phyloP scores from a whole-genome alignment of 2,329 filamentous ascomycete genomes.

The Xylaria sp. region DNA sequence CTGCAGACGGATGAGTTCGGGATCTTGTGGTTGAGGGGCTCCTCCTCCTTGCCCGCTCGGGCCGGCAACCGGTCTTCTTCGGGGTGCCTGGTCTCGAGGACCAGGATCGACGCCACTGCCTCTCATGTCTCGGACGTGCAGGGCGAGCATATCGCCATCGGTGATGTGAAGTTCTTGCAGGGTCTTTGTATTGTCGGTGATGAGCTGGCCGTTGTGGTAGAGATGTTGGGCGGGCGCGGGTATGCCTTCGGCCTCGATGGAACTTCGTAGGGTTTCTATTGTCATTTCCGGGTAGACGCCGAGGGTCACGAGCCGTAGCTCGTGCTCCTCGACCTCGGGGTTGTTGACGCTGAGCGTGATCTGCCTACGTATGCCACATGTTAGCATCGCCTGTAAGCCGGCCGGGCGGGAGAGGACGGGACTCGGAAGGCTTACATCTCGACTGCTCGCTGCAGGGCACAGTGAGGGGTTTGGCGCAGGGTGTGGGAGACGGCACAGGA shows the following conservation, averaged over 20 bases:
- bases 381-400: constrained; percentile 15
- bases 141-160: constrained; percentile 90
- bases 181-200: constrained; percentile 79
- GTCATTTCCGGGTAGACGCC: constrained; percentile 75
- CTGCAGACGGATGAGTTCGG: constrained; percentile 82
- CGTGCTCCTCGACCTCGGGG: constrained; percentile 65
- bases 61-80: constrained; percentile 33
- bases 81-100: constrained; percentile 45
- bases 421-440: constrained; percentile 21
- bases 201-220: constrained; percentile 85
- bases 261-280: constrained; percentile 82
- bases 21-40: constrained; percentile 59
- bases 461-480: not conserved
- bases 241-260: constrained; percentile 83
- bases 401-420: not conserved
- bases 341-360: constrained; percentile 76
- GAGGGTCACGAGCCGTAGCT: constrained; percentile 66
- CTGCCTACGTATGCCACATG: constrained; percentile 57
- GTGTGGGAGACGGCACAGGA: not conserved
- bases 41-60: constrained; percentile 3
- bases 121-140: constrained; percentile 73
- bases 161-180: constrained; percentile 79
- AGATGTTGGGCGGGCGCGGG: constrained; percentile 77
- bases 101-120: constrained; percentile 49
- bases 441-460: constrained; percentile 1